These are phyloP conservation scores for Russula emetica DNA, from an alignment of 768 basidiomycete genomes.

Conservation along the genomic window DNA sequence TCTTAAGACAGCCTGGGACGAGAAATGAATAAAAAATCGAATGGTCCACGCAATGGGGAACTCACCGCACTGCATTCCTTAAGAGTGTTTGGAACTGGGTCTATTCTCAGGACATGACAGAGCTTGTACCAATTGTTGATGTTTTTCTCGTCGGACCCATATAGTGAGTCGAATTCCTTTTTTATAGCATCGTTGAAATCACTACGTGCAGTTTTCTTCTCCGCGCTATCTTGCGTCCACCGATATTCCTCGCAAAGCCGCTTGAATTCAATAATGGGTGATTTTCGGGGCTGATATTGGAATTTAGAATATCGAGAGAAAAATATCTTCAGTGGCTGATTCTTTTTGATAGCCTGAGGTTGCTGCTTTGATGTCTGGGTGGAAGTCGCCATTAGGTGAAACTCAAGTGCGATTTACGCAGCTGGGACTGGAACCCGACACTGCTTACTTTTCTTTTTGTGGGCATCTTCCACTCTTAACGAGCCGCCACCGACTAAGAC, in stretches of 20 bases:
- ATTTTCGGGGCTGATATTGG: slow-evolving; percentile 4
- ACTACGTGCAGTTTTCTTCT: not conserved
- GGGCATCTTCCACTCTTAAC: no score
- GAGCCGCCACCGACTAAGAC: no score
- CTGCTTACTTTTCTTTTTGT: no score
- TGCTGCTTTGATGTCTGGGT: no score
- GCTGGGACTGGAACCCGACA: no score
- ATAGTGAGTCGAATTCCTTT: slow-evolving; percentile 25
- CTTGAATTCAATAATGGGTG: slow-evolving; percentile 21
- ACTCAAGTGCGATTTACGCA: no score
- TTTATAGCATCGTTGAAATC: slow-evolving; percentile 19
- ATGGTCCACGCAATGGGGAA: not conserved
- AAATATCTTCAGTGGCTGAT: slow-evolving; percentile 18
- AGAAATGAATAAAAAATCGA: not conserved
- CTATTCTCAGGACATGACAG: slow-evolving; percentile 24
- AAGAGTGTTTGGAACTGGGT: slow-evolving; percentile 19
- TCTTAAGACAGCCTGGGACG: not conserved
- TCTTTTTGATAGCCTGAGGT: no score
- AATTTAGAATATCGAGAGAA: slow-evolving; percentile 27
- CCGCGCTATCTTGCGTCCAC: not conserved
- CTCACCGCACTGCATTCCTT: slow-evolving; percentile 4
- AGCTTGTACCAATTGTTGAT: slow-evolving; percentile 25
- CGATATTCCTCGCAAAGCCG: slow-evolving; percentile 3
- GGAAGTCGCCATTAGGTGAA: no score
- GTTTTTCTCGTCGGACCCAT: slow-evolving; percentile 26